Conservation (phyloP, 352 stramenopile genomes). For the Phytophthora sansomeana region DNA sequence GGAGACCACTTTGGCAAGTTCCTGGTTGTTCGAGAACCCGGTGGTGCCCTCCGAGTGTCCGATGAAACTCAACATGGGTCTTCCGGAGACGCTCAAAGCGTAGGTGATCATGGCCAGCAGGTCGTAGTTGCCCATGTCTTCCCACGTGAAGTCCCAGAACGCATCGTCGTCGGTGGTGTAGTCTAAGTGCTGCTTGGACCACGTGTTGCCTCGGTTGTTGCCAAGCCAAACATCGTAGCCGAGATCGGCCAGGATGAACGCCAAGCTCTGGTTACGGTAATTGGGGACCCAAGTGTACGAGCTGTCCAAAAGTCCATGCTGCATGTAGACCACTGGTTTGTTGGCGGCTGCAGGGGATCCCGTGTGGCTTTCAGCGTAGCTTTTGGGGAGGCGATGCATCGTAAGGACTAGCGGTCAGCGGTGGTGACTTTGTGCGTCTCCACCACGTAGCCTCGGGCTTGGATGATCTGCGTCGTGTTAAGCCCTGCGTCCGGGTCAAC, state of each 20-base stretch:
- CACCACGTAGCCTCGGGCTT: slow-evolving; percentile 51
- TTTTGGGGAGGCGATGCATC: slow-evolving; percentile 62
- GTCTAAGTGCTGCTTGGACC: slow-evolving; percentile 52
- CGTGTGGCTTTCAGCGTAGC: slow-evolving; percentile 46
- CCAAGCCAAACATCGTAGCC: slow-evolving; percentile 66
- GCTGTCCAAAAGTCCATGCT: slow-evolving; percentile 64
- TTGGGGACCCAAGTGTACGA: slow-evolving; percentile 62
- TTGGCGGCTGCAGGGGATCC: slow-evolving; percentile 17
- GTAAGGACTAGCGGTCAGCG: slow-evolving; percentile 62
- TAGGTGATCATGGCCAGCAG: slow-evolving; percentile 59
- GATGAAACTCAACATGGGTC: slow-evolving; percentile 48
- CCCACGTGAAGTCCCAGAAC: slow-evolving; percentile 69
- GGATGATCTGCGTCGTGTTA: slow-evolving; percentile 43
- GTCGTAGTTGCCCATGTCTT: slow-evolving; percentile 61
- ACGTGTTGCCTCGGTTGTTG: slow-evolving; percentile 41
- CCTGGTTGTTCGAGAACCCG: slow-evolving; percentile 57
- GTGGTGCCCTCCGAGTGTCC: slow-evolving; percentile 61
- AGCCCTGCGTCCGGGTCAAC: slow-evolving; percentile 50
- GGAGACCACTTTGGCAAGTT: slow-evolving; percentile 56
- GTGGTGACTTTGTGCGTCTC: slow-evolving; percentile 61
- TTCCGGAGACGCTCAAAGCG: slow-evolving; percentile 35
- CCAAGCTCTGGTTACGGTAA: slow-evolving; percentile 57
- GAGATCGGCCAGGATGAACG: slow-evolving; percentile 55
- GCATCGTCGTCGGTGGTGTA: slow-evolving; percentile 37
- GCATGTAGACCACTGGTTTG: slow-evolving; percentile 58